A percentile compares a stretch with the other conserved stretches of the same genome.
Evolutionary conservation across 805 yeast species (phyloP).

Genomic region (Scheffersomyces coipomensis): DNA sequence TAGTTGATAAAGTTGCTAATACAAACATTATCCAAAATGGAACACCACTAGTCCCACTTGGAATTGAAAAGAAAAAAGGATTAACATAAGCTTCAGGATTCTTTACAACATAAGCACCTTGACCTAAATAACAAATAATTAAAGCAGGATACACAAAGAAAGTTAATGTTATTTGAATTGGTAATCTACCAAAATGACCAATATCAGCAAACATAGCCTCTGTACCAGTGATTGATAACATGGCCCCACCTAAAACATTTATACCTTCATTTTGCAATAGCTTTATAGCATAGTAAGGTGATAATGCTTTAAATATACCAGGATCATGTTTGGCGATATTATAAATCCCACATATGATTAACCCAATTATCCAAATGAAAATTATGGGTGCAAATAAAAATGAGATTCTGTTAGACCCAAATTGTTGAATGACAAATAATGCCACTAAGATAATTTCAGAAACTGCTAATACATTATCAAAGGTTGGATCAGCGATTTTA

Average conservation of each 20-base stretch:
- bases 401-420: constrained; percentile 51
- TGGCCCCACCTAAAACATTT: constrained; percentile 47
- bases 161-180: constrained; percentile 48
- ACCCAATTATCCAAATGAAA: constrained; percentile 47
- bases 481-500: constrained; percentile 48
- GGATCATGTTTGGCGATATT: constrained; percentile 44
- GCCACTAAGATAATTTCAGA: constrained; percentile 46
- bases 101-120: constrained; percentile 47
- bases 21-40: constrained; percentile 52
- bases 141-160: constrained; percentile 51
- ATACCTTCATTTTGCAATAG: constrained; percentile 38
- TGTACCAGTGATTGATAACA: constrained; percentile 57
- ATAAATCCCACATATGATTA: constrained; percentile 45
- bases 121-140: constrained; percentile 56
- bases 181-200: constrained; percentile 52
- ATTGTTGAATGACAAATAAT: constrained; percentile 46
- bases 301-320: constrained; percentile 44
- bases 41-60: constrained; percentile 45
- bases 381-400: constrained; percentile 54
- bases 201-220: constrained; percentile 68
- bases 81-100: constrained; percentile 40
- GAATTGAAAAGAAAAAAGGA: constrained; percentile 49
- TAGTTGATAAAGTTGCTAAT: constrained; percentile 52
- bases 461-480: constrained; percentile 45
- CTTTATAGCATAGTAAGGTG: constrained; percentile 52